A percentile compares a stretch with the other conserved stretches of the same genome.
Conservation (phyloP, 768 basidiomycete species). For the Rhizopogon roseolus region DNA sequence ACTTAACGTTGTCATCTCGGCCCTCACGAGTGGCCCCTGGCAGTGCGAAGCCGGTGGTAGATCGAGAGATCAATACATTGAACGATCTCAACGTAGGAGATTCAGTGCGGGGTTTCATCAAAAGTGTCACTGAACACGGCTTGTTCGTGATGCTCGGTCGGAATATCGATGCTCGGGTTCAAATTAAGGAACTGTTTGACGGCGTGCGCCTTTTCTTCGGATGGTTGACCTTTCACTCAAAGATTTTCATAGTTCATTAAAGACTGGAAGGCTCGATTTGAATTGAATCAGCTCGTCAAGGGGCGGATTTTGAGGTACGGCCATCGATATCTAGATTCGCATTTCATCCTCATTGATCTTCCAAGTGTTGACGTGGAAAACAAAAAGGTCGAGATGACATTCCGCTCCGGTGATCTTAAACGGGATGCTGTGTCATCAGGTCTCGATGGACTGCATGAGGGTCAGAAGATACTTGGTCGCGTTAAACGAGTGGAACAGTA, state of each 20-base stretch:
- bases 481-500: constrained; percentile 84
- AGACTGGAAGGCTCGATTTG: constrained; percentile 88
- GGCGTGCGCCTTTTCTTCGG: constrained; percentile 39
- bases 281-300: constrained; percentile 76
- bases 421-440: constrained; percentile 34
- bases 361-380: constrained; percentile 62
- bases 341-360: constrained; percentile 5
- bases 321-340: background rate
- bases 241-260: constrained; percentile 69
- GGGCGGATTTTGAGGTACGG: constrained; percentile 79
- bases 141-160: constrained; percentile 85
- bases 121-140: constrained; percentile 81
- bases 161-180: constrained; percentile 84
- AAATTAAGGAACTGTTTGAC: constrained; percentile 91
- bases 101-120: constrained; percentile 84
- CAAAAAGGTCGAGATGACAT: constrained; percentile 87
- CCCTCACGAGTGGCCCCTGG: constrained; percentile 61
- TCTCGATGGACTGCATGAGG: constrained; percentile 59
- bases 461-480: constrained; percentile 74
- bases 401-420: constrained; percentile 62
- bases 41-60: constrained; percentile 45
- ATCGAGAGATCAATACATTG: constrained; percentile 62
- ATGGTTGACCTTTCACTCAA: constrained; percentile 5
- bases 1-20: constrained; percentile 78
- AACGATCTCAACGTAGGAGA: constrained; percentile 67